Evolutionary conservation across 768 basidiomycete genomes (phyloP).

Genomic region (Russula olivacea): DNA sequence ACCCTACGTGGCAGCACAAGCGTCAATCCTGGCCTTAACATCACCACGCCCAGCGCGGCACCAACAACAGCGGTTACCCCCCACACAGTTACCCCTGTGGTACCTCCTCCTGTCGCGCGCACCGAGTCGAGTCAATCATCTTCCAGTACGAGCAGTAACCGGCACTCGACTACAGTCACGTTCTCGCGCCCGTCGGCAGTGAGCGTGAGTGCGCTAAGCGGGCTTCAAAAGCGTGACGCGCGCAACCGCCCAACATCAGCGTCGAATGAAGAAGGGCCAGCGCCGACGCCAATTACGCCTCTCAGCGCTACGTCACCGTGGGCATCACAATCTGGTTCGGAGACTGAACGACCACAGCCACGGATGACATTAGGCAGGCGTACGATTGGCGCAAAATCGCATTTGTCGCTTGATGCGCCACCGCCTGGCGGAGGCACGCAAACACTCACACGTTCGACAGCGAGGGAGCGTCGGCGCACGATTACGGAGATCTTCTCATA

Average conservation of each 20-base stretch:
- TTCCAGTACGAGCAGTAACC: slow-evolving; percentile 30
- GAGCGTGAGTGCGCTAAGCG: slow-evolving; percentile 48
- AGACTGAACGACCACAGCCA: slow-evolving; percentile 45
- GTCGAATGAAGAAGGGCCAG: slow-evolving; percentile 34
- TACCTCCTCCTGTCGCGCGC: slow-evolving; percentile 36
- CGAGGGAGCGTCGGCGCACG: slow-evolving; percentile 43
- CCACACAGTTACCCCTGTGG: slow-evolving; percentile 49
- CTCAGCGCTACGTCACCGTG: slow-evolving; percentile 36
- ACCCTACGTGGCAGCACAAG: slow-evolving; percentile 41
- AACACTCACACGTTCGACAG: slow-evolving; percentile 34
- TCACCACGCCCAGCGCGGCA: slow-evolving; percentile 47
- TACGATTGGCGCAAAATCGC: slow-evolving; percentile 37
- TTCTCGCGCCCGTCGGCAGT: slow-evolving; percentile 59
- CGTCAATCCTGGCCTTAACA: slow-evolving; percentile 40
- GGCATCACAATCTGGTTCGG: slow-evolving; percentile 39
- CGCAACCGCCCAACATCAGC: slow-evolving; percentile 35
- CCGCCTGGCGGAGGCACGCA: slow-evolving; percentile 29
- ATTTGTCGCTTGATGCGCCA: slow-evolving; percentile 42
- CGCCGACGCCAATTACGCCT: slow-evolving; percentile 30
- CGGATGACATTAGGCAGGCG: slow-evolving; percentile 31
- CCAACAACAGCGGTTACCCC: slow-evolving; percentile 59
- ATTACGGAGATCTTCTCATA: slow-evolving; percentile 46
- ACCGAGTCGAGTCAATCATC: slow-evolving; percentile 44
- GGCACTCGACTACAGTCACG: slow-evolving; percentile 39
- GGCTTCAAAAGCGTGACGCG: slow-evolving; percentile 49